These are phyloP conservation scores for Rhexocercosporidium sp. DNA, from an alignment of 2,329 filamentous ascomycete species.

Conservation along the genomic window DNA sequence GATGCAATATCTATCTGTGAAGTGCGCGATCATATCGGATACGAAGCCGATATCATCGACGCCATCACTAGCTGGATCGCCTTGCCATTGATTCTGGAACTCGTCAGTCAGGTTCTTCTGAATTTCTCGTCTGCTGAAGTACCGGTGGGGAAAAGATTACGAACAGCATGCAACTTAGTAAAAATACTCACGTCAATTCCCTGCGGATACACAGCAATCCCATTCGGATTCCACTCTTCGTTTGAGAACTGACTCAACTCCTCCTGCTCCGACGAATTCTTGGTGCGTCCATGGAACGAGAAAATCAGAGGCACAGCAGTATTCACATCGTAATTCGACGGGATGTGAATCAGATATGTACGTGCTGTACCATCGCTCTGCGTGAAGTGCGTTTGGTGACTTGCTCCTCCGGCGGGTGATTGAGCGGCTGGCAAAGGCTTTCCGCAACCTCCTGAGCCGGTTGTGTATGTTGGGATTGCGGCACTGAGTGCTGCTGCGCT, in stretches of 20 bases:
- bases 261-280: constrained; percentile 45
- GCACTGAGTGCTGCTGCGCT: not conserved
- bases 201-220: constrained; percentile 52
- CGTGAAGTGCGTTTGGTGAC: constrained; percentile 8
- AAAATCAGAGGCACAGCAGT: constrained; percentile 46
- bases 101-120: not conserved
- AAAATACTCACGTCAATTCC: constrained; percentile 45
- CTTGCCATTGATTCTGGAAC: constrained; percentile 49
- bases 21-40: constrained; percentile 43
- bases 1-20: constrained; percentile 46
- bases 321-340: constrained; percentile 44
- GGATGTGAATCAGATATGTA: constrained; percentile 47
- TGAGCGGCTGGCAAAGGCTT: constrained; percentile 12
- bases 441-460: constrained; percentile 8
- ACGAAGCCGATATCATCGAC: constrained; percentile 52
- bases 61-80: constrained; percentile 43
- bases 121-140: too few species aligned
- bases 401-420: constrained; percentile 7
- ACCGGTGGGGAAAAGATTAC: too few species aligned
- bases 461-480: not conserved
- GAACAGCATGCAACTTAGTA: too few species aligned
- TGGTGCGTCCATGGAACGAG: constrained; percentile 52
- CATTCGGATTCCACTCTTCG: constrained; percentile 43
- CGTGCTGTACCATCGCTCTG: constrained; percentile 23
- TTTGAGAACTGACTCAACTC: constrained; percentile 45